These are phyloP conservation scores for Neocallimastix lanati DNA, from an alignment of 192 early-diverging fungal genomes.

Conservation along the genomic window DNA sequence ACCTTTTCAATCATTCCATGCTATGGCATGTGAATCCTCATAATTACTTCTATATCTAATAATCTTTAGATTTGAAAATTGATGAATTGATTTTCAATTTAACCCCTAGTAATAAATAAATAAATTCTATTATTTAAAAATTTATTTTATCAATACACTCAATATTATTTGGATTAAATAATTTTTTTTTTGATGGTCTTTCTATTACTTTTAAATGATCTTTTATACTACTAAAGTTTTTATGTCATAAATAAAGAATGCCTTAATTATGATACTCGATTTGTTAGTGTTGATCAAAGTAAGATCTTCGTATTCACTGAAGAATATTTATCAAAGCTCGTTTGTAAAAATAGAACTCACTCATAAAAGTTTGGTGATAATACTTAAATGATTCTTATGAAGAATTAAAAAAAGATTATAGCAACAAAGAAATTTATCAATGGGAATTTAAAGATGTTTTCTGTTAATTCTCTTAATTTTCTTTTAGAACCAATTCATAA, in stretches of 20 bases:
- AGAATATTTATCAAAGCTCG: conserved; percentile 79
- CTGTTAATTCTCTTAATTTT: conserved; percentile 59
- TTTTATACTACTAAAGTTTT: conserved; percentile 92
- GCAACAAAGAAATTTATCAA: conserved; percentile 71
- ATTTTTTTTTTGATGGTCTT: too few species aligned
- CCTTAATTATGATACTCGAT: conserved; percentile 81
- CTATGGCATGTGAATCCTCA: too few species aligned
- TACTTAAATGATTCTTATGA: conserved; percentile 48
- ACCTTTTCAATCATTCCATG: too few species aligned
- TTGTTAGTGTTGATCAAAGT: conserved; percentile 94
- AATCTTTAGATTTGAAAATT: too few species aligned
- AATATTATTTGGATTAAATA: too few species aligned
- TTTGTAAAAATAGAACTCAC: conserved; percentile 74
- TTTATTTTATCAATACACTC: too few species aligned
- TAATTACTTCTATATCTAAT: too few species aligned
- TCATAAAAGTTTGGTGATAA: conserved; percentile 86
- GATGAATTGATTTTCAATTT: too few species aligned
- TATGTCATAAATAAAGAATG: conserved; percentile 97
- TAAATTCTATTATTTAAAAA: too few species aligned
- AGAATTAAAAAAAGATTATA: conserved; percentile 66
- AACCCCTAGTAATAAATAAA: too few species aligned
- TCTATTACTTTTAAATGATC: conserved; percentile 75
- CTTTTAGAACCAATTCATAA: conserved; percentile 73
- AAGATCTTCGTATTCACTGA: conserved; percentile 98
- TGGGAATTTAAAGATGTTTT: conserved; percentile 82